Evolutionary conservation across 495 filamentous ascomycete species (phyloP).

Genomic region (Aspergillus baeticus): DNA sequence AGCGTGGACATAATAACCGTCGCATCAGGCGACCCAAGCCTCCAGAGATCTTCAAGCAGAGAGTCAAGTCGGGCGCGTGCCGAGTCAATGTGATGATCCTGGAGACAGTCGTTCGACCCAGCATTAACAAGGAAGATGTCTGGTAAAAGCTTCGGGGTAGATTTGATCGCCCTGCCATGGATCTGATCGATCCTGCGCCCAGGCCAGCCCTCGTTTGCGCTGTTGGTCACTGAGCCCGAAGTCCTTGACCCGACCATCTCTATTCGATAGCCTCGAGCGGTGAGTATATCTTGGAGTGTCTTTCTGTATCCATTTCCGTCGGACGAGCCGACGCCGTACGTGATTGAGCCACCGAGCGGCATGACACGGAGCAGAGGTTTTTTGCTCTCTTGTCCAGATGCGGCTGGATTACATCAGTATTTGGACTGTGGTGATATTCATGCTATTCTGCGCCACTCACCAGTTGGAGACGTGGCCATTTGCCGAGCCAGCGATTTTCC

Average conservation of each 20-base stretch:
- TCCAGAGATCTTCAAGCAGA: background rate
- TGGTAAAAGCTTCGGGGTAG: background rate
- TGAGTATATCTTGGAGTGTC: background rate
- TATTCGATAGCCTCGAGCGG: background rate
- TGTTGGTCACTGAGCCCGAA: background rate
- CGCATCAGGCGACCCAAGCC: background rate
- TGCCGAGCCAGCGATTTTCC: too few species aligned
- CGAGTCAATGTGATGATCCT: background rate
- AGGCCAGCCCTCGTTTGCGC: background rate
- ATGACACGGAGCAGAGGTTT: background rate
- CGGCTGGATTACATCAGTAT: too few species aligned
- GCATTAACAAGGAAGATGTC: background rate
- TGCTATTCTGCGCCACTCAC: too few species aligned
- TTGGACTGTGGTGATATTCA: too few species aligned
- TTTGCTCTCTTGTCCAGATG: too few species aligned
- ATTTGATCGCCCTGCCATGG: background rate
- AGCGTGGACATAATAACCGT: background rate
- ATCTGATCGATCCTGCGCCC: background rate
- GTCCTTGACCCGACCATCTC: background rate
- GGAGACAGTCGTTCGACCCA: background rate
- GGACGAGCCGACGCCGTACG: background rate
- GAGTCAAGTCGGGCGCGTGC: background rate
- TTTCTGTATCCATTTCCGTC: background rate
- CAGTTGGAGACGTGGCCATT: too few species aligned
- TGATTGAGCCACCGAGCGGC: conserved; percentile 1